Evolutionary conservation across 179 eudicot genomes (phyloP).

Genomic region (Corrigiola litoralis): DNA sequence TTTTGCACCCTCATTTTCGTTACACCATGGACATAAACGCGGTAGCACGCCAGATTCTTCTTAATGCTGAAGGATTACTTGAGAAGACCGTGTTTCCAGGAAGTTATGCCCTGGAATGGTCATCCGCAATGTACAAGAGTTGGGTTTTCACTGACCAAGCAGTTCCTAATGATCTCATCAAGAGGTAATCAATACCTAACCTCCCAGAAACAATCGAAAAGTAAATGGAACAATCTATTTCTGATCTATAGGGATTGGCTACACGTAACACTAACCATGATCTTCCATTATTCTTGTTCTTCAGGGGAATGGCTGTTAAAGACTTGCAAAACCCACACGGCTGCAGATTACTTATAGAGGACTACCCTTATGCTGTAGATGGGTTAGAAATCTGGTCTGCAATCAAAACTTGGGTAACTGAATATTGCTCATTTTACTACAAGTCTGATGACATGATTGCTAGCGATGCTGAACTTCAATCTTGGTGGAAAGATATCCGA

Average conservation of each 20-base stretch:
- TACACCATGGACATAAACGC: constrained; percentile 54
- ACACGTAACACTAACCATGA: not conserved
- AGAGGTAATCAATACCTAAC: constrained; percentile 32
- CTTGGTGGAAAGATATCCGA: constrained; percentile 70
- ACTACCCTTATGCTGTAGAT: constrained; percentile 79
- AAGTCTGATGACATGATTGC: constrained; percentile 32
- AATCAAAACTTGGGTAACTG: constrained; percentile 60
- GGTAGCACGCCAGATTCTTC: constrained; percentile 39
- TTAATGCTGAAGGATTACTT: constrained; percentile 43
- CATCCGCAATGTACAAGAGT: constrained; percentile 34
- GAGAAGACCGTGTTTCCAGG: constrained; percentile 41
- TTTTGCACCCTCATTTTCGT: constrained; percentile 50
- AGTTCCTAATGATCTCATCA: constrained; percentile 48
- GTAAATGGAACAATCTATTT: too few species aligned
- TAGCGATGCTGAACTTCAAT: constrained; percentile 53
- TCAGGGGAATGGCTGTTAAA: constrained; percentile 74
- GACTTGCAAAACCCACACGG: constrained; percentile 51
- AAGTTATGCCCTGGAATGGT: constrained; percentile 37
- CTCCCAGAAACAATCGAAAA: too few species aligned
- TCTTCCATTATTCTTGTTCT: not conserved
- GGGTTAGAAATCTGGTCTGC: constrained; percentile 81
- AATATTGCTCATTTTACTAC: constrained; percentile 62
- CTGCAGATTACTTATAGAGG: constrained; percentile 48
- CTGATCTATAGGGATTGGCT: not conserved
- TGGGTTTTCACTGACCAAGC: constrained; percentile 58